phyloP scores from a whole-genome alignment of 257 asterid species.

The Gentiana straminea region DNA sequence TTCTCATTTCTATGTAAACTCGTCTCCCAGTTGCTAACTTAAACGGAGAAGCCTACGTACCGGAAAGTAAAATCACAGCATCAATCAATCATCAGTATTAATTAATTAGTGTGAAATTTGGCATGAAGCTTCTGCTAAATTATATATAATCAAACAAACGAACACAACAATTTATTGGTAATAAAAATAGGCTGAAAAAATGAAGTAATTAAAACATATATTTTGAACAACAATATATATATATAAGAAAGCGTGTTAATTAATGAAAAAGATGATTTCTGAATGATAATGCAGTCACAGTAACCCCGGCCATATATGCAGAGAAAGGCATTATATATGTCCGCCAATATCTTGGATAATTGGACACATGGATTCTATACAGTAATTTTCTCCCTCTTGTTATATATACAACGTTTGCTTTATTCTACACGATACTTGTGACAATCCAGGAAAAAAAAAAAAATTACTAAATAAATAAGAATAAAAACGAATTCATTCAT shows the following conservation, averaged over 20 bases:
- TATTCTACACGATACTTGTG: background rate
- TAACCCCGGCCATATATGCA: background rate
- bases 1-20: conserved; percentile 73
- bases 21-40: conserved; percentile 44
- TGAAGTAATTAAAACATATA: background rate
- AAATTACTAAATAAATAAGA: background rate
- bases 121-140: background rate
- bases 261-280: background rate
- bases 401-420: too few relatives aligned
- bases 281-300: background rate
- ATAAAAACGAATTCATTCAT: background rate
- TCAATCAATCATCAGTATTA: background rate
- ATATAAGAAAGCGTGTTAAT: background rate
- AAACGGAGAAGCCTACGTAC: conserved; percentile 64
- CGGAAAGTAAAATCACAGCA: background rate
- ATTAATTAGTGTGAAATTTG: background rate
- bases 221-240: background rate
- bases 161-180: background rate
- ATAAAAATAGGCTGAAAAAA: background rate
- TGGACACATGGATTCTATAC: background rate
- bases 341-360: background rate
- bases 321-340: background rate
- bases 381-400: too few relatives aligned
- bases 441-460: background rate
- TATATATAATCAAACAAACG: background rate